phyloP scores from a whole-genome alignment of 768 basidiomycete genomes.

The Leccinum variicolor region DNA sequence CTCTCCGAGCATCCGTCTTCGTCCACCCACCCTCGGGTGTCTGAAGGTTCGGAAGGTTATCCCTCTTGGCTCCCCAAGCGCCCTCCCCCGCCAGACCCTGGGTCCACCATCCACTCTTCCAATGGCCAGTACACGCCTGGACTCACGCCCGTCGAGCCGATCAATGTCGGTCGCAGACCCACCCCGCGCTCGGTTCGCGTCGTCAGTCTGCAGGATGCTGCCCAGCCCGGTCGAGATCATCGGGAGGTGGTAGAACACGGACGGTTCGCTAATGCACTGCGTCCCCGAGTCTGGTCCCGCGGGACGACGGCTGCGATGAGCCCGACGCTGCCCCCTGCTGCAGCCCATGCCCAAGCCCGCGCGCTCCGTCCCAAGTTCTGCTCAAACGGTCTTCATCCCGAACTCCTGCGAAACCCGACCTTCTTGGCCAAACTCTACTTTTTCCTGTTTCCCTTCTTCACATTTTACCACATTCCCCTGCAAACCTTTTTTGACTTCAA shows the following conservation, averaged over 20 bases:
- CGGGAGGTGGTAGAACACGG: constrained; percentile 53
- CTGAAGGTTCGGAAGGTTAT: constrained; percentile 62
- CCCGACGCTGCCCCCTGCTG: constrained; percentile 43
- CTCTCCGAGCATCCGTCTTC: constrained; percentile 35
- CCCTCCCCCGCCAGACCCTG: constrained; percentile 73
- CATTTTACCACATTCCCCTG: constrained; percentile 67
- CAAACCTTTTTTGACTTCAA: constrained; percentile 92
- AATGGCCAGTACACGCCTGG: constrained; percentile 37
- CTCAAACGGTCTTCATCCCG: constrained; percentile 63
- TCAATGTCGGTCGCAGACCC: constrained; percentile 62
- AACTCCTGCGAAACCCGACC: constrained; percentile 62
- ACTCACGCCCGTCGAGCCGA: constrained; percentile 29
- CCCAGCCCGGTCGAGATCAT: constrained; percentile 38
- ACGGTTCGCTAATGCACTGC: constrained; percentile 37
- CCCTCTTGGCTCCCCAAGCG: constrained; percentile 83
- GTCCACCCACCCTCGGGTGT: constrained; percentile 31
- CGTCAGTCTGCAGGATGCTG: constrained; percentile 61
- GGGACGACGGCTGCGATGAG: constrained; percentile 46
- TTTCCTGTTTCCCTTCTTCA: constrained; percentile 64
- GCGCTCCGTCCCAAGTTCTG: constrained; percentile 62
- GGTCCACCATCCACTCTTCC: constrained; percentile 63
- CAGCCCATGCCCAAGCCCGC: constrained; percentile 30
- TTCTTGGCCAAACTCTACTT: constrained; percentile 56
- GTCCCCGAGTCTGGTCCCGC: constrained; percentile 56
- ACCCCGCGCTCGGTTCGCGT: constrained; percentile 82